Evolutionary conservation across 768 basidiomycete species (phyloP), one percentile per base, ranked within the genome.

Genomic region (Leccinellum luteum): DNA sequence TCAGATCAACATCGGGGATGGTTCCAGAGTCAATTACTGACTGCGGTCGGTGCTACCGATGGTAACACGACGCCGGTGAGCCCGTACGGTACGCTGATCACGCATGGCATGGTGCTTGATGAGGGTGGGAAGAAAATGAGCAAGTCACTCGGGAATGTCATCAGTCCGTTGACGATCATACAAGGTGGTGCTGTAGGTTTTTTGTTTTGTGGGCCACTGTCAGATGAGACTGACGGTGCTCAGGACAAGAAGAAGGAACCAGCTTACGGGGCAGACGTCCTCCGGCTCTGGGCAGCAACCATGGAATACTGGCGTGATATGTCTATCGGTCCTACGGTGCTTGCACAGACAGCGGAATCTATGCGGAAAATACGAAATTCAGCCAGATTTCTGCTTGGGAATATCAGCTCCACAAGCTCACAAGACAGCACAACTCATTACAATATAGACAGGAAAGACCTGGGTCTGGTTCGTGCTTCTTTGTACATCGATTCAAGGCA

Each of bases 1-100:
- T 90, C 91, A 1, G 96, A 99, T 73, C 96, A 98, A 71, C 96
- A 99, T 72, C 87, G 96, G 7, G 96, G 96, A 9, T 99, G 96
- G 96, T 99, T 99, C 78, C 97, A 99, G 73, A 95, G 93, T 56
- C 89, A 92, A 62, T 75, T 99, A 27, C 76, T 99, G 48, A 98
- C 97, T 4, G 82, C 85, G 10, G 74, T 96, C 19, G 84, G 85
- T 3, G 57, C 69, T 12, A 62, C 62, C 0, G 63, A 59, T 3
- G 54, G 41, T 17, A 32, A 8, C 12, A n/a, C 54, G 28, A 70
- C 58, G 43, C 64, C 71, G 3, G 54, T 53, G 23, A 75, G 75
- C 48, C 87, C 96, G 12, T 99, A 94, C 69, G 79, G 79, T 38
- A 78, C 85, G 5, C 73, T 99, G 57, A 87, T 99, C 62, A 98